These are phyloP conservation scores for Pyrenula massariospora DNA, from an alignment of 495 filamentous ascomycete species.

Conservation along the genomic window DNA sequence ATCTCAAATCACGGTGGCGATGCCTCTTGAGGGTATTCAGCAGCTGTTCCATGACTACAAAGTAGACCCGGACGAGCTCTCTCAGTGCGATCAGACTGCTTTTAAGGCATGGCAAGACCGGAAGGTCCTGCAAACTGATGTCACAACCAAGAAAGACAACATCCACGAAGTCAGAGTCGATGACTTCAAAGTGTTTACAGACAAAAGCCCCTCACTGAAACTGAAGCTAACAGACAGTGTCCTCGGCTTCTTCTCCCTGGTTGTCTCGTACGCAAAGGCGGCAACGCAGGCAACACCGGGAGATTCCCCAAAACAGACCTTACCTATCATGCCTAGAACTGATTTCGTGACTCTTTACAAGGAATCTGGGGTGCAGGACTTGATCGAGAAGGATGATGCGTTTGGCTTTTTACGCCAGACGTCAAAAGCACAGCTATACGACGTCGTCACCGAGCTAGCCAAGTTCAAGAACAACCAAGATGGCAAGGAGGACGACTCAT, in stretches of 20 bases:
- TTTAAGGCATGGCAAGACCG: not conserved
- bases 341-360: constrained; percentile 10
- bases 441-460: too few relatives aligned
- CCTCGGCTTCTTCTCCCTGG: constrained; percentile 10
- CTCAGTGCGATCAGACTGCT: not conserved
- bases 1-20: constrained; percentile 7
- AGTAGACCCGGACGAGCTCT: too few relatives aligned
- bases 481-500: too few relatives aligned
- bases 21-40: constrained; percentile 11
- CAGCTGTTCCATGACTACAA: too few relatives aligned
- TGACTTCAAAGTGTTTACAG: too few relatives aligned
- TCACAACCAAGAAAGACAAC: not conserved
- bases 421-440: too few relatives aligned
- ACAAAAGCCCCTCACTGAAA: too few relatives aligned
- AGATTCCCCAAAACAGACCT: not conserved
- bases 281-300: not conserved
- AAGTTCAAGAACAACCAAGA: too few relatives aligned
- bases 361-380: too few relatives aligned
- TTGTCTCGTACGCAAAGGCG: constrained; percentile 11
- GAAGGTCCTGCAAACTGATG: not conserved
- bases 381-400: too few relatives aligned
- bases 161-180: constrained; percentile 1
- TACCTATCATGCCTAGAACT: constrained; percentile 11
- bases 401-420: too few relatives aligned
- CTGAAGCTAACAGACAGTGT: constrained; percentile 5